Percentiles rank a stretch among this genome's conserved stretches.
Evolutionary conservation across 2,329 filamentous ascomycete species (phyloP).

Genomic region (Fusarium kyushuense): DNA sequence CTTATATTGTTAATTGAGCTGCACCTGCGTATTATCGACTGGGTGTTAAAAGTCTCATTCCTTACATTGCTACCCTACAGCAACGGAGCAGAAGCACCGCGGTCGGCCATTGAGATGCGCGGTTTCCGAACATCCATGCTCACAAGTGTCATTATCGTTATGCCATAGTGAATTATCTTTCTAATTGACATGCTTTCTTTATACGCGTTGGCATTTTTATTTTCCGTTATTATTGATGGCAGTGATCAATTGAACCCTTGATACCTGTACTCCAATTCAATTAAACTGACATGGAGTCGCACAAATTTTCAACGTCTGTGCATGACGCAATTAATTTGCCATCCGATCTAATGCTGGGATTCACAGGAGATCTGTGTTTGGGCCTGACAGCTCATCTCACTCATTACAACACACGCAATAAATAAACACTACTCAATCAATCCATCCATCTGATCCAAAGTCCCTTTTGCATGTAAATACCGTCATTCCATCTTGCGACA

Average conservation of each 20-base stretch:
- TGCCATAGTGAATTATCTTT: too few species aligned
- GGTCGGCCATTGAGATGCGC: background rate
- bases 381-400: background rate
- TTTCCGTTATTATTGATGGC: too few species aligned
- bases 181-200: too few species aligned
- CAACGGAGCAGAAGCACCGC: background rate
- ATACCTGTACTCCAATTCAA: too few species aligned
- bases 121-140: too few species aligned
- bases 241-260: too few species aligned
- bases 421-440: background rate
- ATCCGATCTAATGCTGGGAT: background rate
- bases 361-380: background rate
- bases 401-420: background rate
- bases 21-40: too few species aligned
- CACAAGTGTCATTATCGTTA: too few species aligned
- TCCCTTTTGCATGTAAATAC: background rate
- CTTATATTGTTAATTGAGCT: too few species aligned
- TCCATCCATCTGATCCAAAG: too few species aligned
- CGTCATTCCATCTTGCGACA: background rate
- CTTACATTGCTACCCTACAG: background rate
- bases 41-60: too few species aligned
- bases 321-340: slow-evolving; percentile 6
- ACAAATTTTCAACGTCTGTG: background rate
- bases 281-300: background rate
- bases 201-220: background rate